Percentiles rank a stretch among this genome's conserved stretches.
These are phyloP conservation scores for Coccomyxa sp. DNA, from an alignment of 139 green algal species.

Conservation along the genomic window DNA sequence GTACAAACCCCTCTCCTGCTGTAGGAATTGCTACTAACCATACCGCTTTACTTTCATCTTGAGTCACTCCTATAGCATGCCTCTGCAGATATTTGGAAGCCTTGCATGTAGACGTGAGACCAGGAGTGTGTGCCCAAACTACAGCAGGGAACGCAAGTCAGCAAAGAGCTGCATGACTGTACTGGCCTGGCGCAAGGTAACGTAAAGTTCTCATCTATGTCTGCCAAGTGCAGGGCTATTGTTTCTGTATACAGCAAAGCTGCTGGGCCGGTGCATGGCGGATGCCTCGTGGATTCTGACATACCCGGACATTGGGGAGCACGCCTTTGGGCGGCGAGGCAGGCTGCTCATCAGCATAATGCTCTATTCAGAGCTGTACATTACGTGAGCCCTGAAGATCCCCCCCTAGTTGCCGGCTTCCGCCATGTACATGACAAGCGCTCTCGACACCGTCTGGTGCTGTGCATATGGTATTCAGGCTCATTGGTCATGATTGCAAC, in stretches of 20 bases:
- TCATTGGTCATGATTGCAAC: neutral
- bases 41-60: neutral
- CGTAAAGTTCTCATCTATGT: neutral
- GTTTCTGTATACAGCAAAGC: neutral
- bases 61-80: too few species aligned
- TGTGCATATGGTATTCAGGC: neutral
- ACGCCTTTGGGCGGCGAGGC: constrained; percentile 26
- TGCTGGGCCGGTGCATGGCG: neutral
- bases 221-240: neutral
- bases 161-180: neutral
- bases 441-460: too few species aligned
- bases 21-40: neutral
- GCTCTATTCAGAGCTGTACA: constrained; percentile 40
- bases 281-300: constrained; percentile 14
- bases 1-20: neutral
- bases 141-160: too few species aligned
- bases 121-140: neutral
- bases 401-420: constrained; percentile 26
- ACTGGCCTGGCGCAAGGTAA: neutral
- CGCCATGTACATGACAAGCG: neutral
- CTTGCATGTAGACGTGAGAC: neutral
- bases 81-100: too few species aligned
- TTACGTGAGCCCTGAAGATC: constrained; percentile 26
- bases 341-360: constrained; percentile 24
- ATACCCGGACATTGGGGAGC: constrained; percentile 37